phyloP scores from a whole-genome alignment of 352 stramenopile genomes.

The Phytophthora colocasiae region DNA sequence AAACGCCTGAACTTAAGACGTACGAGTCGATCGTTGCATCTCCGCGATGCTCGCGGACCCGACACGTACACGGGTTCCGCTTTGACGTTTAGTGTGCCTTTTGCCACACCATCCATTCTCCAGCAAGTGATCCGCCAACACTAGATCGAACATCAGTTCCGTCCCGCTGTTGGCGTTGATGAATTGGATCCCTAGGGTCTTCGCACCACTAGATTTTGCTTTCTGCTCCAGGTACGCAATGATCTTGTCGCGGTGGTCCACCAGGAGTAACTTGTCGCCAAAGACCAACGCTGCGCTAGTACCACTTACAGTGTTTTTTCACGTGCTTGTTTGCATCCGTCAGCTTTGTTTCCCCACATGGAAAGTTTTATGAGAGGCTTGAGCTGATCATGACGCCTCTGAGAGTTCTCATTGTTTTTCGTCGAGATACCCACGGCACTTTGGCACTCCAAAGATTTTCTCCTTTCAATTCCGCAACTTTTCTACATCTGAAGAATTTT shows the following conservation, averaged over 20 bases:
- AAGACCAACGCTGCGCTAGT: constrained; percentile 13
- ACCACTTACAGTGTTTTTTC: constrained; percentile 60
- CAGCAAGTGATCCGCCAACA: constrained; percentile 63
- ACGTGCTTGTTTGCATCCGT: constrained; percentile 73
- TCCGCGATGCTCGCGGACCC: constrained; percentile 40
- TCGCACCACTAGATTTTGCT: not conserved
- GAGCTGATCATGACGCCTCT: constrained; percentile 43
- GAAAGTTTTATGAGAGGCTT: constrained; percentile 65
- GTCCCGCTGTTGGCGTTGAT: constrained; percentile 82
- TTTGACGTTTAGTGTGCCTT: constrained; percentile 74
- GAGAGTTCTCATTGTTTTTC: constrained; percentile 13
- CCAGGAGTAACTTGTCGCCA: constrained; percentile 60
- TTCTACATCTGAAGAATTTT: no score
- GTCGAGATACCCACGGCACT: constrained; percentile 42
- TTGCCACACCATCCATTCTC: constrained; percentile 49
- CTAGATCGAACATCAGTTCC: constrained; percentile 69
- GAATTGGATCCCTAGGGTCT: constrained; percentile 43
- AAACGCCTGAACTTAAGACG: constrained; percentile 44
- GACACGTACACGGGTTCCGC: constrained; percentile 76
- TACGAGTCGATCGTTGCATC: constrained; percentile 40
- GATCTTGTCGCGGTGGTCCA: constrained; percentile 56
- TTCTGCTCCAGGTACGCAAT: constrained; percentile 42
- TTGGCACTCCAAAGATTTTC: constrained; percentile 56
- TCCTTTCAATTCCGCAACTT: constrained; percentile 42
- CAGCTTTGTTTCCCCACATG: constrained; percentile 75